These are phyloP conservation scores for Macrotyloma uniflorum DNA, from an alignment of 306 rosid species.

Conservation along the genomic window DNA sequence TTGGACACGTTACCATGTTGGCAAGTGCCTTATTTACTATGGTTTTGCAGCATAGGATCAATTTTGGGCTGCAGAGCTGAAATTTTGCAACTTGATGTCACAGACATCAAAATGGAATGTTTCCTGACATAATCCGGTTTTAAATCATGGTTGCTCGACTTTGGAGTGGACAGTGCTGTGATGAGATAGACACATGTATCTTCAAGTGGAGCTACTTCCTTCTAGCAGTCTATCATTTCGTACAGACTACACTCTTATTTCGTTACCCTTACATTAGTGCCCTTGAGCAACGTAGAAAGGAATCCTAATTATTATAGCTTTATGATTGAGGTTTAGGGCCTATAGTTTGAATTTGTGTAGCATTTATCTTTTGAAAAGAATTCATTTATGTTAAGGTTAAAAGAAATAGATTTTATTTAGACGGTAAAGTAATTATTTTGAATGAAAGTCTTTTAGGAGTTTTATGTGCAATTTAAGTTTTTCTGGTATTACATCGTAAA, in stretches of 20 bases:
- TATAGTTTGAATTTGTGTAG: neutral
- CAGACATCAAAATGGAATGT: conserved; percentile 89
- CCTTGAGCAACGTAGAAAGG: neutral
- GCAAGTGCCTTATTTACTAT: neutral
- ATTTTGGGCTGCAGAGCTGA: conserved; percentile 87
- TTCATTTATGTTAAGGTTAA: neutral
- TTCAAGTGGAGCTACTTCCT: neutral
- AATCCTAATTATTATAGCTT: neutral
- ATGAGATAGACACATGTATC: neutral
- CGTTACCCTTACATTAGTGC: neutral
- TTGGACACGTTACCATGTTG: conserved; percentile 6
- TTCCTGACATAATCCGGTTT: conserved; percentile 41
- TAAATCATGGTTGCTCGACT: neutral
- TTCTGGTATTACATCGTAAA: too few species aligned
- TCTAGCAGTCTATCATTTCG: neutral
- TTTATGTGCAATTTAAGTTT: neutral
- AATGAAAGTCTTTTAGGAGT: neutral
- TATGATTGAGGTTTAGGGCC: neutral
- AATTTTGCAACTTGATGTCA: conserved; percentile 88
- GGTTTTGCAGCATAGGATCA: conserved; percentile 74
- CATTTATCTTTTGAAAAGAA: neutral
- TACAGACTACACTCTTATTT: neutral
- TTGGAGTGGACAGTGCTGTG: neutral
- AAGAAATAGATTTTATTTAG: neutral
- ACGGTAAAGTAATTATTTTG: neutral